Evolutionary conservation across 805 yeast genomes (phyloP), one percentile per base, ranked within the genome.

Genomic region (Tetrapisispora iriomotensis): DNA sequence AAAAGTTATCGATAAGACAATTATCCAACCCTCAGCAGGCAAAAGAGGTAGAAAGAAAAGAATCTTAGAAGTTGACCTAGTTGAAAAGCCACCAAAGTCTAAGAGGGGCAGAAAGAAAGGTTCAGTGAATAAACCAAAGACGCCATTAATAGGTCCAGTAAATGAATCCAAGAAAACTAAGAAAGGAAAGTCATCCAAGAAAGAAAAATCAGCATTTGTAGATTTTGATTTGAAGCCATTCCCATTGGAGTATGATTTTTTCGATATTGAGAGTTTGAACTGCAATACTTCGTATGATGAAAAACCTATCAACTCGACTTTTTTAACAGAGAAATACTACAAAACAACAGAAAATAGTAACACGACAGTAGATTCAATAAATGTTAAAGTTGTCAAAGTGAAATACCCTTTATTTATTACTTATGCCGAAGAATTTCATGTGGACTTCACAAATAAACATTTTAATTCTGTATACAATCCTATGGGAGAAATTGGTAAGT

Each of bases 401-500:
- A 47, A 42, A 34, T 52, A 50, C 18, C 41, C 49, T 9, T 31
- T 60, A 31, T 56, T 39, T 38, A 38, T 46, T 10, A 45, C 51
- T 21, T 51, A 43, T 32, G 31, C 37, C 34, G 64, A 60, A 42
- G 48, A 47, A 23, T 60, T 47, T 40, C 45, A 48, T 8, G 37
- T 60, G 3, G 42, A 51, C 40, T 57, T 57, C 37, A 23, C 37
- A 1, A 41, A 31, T 13, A 45, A 39, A 6, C 37, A 36, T 13
- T 43, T 35, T 19, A 33, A 37, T 3, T 38, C 31, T 15, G 37
- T 34, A 26, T 60, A 53, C 35, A 50, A 57, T 38, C 62, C 64
- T 12, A 58, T 60, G 61, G 37, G 46, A 12, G 64, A 60, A 38
- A 44, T 58, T 34, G 64, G 63, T 12, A 56, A 51, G 32, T 32